Conservation (phyloP, 345 rosid species). For the Trapa incisa region DNA sequence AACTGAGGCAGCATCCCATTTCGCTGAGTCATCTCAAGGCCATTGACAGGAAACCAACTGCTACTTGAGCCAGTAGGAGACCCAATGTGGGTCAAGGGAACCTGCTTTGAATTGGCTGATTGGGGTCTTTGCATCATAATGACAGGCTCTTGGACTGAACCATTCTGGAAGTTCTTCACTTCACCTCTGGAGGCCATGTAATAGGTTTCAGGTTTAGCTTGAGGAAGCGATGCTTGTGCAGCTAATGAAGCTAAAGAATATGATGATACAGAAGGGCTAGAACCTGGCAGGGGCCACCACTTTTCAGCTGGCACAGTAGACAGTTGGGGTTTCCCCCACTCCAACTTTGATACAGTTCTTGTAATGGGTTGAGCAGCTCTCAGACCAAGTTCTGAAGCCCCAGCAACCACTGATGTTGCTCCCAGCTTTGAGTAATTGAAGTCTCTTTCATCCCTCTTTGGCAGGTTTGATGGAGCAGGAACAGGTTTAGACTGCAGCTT, state of each 20-base stretch:
- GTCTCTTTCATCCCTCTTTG: constrained; percentile 50
- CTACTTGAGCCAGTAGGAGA: constrained; percentile 38
- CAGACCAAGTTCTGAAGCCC: constrained; percentile 21
- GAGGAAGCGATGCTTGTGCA: constrained; percentile 37
- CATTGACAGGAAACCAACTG: constrained; percentile 36
- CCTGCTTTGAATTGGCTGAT: constrained; percentile 35
- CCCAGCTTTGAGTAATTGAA: constrained; percentile 39
- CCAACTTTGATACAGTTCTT: constrained; percentile 43
- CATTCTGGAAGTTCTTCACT: constrained; percentile 35
- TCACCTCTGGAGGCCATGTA: constrained; percentile 38
- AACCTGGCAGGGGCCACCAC: constrained; percentile 39
- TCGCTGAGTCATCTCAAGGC: constrained; percentile 40
- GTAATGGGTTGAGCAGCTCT: constrained; percentile 43
- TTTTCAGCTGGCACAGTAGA: constrained; percentile 33
- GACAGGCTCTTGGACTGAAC: constrained; percentile 45
- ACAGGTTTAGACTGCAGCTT: constrained; percentile 27
- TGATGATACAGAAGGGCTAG: constrained; percentile 39
- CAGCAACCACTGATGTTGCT: constrained; percentile 20
- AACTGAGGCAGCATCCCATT: constrained; percentile 38
- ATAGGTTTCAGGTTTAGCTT: constrained; percentile 38
- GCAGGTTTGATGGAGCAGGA: constrained; percentile 24
- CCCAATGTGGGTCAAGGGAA: constrained; percentile 34
- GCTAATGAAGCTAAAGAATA: constrained; percentile 47
- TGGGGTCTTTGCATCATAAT: constrained; percentile 64
- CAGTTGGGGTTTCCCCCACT: constrained; percentile 57